Evolutionary conservation across 1,284 basidiomycete genomes (phyloP), one percentile per base, ranked within the genome.

Genomic region (Moesziomyces parantarcticus): DNA sequence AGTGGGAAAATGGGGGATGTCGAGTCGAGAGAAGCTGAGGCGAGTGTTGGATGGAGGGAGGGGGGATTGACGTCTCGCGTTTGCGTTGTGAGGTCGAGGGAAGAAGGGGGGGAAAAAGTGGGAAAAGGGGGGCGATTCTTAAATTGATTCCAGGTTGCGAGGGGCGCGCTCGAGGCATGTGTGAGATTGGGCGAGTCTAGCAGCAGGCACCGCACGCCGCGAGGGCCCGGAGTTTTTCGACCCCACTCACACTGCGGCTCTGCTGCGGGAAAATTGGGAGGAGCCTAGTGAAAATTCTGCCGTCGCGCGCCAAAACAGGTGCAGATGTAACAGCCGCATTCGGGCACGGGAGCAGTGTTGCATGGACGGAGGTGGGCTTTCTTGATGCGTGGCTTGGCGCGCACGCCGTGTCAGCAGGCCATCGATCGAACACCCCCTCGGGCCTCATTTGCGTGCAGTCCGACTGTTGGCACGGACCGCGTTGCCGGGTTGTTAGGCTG

Each of bases 161-260:
- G 11, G 22, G 3, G 21, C 47, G 9, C 29, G 29, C 29, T 8
- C 29, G 29, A 29, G 29, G 29, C 10, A 25, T 46, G 47, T 68
- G 65, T 68, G 55, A 68, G 65, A 68, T 68, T 34, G 22, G 34
- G 22, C 21, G 6, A 48, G 47, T 45, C 65, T 61, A 62, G 65
- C 65, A 67, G 34, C 34, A 36, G 29, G 29, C n/a, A n/a, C n/a
- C n/a, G 29, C 29, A 26, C n/a, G n/a, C n/a, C n/a, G n/a, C n/a
- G n/a, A n/a, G 25, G 9, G 29, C 29, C 29, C 65, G 65, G 65
- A 53, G 65, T 61, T 67, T 67, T 59, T 50, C 22, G 5, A 16
- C n/a, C n/a, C n/a, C n/a, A n/a, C n/a, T n/a, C n/a, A 14, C 20
- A 42, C 26, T 34, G 45, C 42, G 44, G 32, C 5, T 32, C 48